These are phyloP conservation scores for Phlebiopsis flavidoalba DNA, from an alignment of 768 basidiomycete genomes.

Conservation along the genomic window DNA sequence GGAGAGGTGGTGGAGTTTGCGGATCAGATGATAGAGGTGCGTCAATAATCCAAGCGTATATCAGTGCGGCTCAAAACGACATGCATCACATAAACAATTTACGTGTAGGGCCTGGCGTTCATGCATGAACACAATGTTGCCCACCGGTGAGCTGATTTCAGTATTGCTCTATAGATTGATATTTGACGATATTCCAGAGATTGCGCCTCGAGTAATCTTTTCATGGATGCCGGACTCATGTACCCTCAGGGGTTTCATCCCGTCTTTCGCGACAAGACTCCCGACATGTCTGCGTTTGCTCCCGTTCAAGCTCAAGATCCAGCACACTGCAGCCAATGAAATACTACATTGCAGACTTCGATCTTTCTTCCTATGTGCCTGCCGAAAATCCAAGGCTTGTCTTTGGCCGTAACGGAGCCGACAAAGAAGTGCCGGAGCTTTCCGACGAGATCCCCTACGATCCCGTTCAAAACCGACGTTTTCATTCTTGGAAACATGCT, in stretches of 20 bases:
- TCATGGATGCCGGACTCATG: constrained; percentile 10
- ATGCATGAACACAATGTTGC: constrained; percentile 18
- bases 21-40: constrained; percentile 18
- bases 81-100: background rate
- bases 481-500: constrained; percentile 24
- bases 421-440: constrained; percentile 21
- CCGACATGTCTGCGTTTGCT: constrained; percentile 5
- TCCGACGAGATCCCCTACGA: constrained; percentile 18
- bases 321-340: background rate
- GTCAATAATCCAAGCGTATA: background rate
- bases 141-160: constrained; percentile 7
- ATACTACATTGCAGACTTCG: constrained; percentile 18
- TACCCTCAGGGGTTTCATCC: constrained; percentile 10
- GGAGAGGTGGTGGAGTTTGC: constrained; percentile 21
- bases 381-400: constrained; percentile 2
- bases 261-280: background rate
- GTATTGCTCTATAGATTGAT: background rate
- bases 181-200: constrained; percentile 8
- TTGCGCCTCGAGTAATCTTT: constrained; percentile 5
- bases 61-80: background rate
- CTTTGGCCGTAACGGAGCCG: constrained; percentile 11
- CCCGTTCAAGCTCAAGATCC: background rate
- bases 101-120: constrained; percentile 17
- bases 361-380: constrained; percentile 12
- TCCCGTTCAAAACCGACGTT: constrained; percentile 26